These are phyloP conservation scores for Cardiospermum halicacabum DNA, from an alignment of 345 rosid genomes.

Conservation along the genomic window DNA sequence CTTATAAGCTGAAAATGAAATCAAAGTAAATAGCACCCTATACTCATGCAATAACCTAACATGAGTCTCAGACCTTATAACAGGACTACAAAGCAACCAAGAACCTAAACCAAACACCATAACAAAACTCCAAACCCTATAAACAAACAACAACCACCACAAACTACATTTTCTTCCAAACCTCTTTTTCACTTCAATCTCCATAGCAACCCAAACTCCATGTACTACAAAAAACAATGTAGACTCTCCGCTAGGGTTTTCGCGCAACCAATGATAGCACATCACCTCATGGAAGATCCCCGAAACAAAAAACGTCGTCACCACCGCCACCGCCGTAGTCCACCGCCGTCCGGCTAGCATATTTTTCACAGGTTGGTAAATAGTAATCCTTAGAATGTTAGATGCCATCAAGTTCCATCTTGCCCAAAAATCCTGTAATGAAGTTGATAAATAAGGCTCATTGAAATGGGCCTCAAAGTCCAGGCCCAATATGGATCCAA, in stretches of 20 bases:
- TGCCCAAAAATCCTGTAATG: constrained; percentile 81
- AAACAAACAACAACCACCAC: too few relatives aligned
- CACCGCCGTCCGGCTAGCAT: background rate
- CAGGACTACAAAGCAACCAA: too few relatives aligned
- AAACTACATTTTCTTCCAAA: too few relatives aligned
- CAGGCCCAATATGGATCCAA: constrained; percentile 27
- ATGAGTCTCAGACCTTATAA: too few relatives aligned
- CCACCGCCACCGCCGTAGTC: constrained; percentile 30
- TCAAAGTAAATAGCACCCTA: too few relatives aligned
- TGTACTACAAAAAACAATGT: constrained; percentile 60
- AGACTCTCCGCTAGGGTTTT: constrained; percentile 64
- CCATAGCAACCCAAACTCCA: constrained; percentile 30
- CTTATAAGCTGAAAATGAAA: too few relatives aligned
- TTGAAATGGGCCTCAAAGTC: constrained; percentile 58
- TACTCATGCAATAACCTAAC: too few relatives aligned
- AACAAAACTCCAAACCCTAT: too few relatives aligned
- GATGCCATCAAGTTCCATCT: constrained; percentile 74
- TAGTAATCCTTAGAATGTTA: constrained; percentile 38
- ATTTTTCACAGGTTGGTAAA: constrained; percentile 38
- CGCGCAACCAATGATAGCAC: constrained; percentile 31
- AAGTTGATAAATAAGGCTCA: constrained; percentile 56
- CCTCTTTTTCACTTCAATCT: background rate
- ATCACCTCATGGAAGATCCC: constrained; percentile 57
- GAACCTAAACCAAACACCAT: too few relatives aligned
- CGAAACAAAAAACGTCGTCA: constrained; percentile 42